These are phyloP conservation scores for Sugiyamaella smithiae DNA, from an alignment of 805 yeast species.

Conservation along the genomic window DNA sequence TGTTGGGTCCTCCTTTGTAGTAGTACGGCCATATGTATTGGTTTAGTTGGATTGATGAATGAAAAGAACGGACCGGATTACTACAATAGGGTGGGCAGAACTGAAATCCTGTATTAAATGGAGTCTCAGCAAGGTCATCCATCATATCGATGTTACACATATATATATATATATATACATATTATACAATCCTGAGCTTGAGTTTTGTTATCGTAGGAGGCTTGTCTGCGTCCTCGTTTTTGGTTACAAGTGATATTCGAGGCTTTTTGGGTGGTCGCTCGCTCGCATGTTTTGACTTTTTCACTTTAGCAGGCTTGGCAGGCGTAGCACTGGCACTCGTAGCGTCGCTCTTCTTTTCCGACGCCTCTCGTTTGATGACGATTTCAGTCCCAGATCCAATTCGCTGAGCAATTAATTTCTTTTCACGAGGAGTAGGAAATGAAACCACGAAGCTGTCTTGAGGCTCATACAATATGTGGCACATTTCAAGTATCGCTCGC, in stretches of 20 bases:
- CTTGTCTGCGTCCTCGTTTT: background rate
- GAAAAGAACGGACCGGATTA: too few species aligned
- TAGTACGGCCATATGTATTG: too few species aligned
- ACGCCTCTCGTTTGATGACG: background rate
- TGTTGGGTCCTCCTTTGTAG: too few species aligned
- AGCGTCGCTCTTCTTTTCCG: background rate
- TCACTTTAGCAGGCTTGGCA: background rate
- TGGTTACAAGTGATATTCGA: conserved; percentile 5
- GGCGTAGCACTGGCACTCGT: background rate
- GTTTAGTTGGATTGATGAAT: too few species aligned
- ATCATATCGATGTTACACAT: conserved; percentile 1
- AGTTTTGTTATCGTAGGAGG: background rate
- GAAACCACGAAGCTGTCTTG: conserved; percentile 58
- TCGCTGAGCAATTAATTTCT: conserved; percentile 56
- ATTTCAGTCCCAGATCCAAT: conserved; percentile 23
- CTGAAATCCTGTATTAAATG: too few species aligned
- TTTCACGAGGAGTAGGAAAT: conserved; percentile 65
- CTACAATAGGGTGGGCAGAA: too few species aligned
- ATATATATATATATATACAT: background rate
- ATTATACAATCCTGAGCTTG: conserved; percentile 7
- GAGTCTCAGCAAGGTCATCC: too few species aligned
- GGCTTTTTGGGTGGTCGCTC: conserved; percentile 4
- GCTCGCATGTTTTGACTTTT: background rate
- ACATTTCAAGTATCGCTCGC: conserved; percentile 59
- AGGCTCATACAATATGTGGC: conserved; percentile 64